phyloP scores from a whole-genome alignment of 1,284 basidiomycete species.

The Naganishia liquefaciens region DNA sequence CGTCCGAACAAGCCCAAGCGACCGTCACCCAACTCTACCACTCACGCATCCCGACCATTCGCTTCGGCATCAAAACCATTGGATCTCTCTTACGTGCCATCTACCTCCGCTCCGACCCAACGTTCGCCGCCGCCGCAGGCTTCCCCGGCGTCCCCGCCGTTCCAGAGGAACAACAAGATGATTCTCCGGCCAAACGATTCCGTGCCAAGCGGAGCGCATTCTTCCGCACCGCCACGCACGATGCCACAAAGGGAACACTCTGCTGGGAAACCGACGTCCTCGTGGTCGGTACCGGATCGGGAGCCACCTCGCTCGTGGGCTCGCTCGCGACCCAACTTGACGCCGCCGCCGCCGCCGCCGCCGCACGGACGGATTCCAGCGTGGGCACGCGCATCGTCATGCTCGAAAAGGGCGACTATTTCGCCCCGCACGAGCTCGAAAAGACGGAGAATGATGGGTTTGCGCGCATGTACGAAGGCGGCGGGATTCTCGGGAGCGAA shows the following conservation, averaged over 20 bases:
- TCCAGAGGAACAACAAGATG: conserved; percentile 24
- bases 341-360: no score
- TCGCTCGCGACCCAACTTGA: conserved; percentile 23
- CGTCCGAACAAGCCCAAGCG: conserved; percentile 7
- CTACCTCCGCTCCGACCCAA: conserved; percentile 6
- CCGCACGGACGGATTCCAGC: conserved; percentile 46
- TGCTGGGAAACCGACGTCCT: conserved; percentile 29
- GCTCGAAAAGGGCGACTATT: conserved; percentile 56
- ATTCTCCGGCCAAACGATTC: conserved; percentile 25
- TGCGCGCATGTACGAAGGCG: conserved; percentile 50
- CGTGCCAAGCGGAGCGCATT: conserved; percentile 31
- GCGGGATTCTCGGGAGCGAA: conserved; percentile 52
- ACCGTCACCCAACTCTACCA: conserved; percentile 27
- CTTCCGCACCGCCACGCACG: conserved; percentile 1
- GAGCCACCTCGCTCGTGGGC: conserved; percentile 41
- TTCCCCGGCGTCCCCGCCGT: conserved; percentile 34
- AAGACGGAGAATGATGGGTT: conserved; percentile 50
- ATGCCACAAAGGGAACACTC: background rate
- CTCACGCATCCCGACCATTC: conserved; percentile 26
- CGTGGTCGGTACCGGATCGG: conserved; percentile 56
- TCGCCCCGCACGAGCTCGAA: conserved; percentile 47
- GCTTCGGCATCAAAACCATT: conserved; percentile 25
- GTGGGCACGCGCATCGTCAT: conserved; percentile 52
- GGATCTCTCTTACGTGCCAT: conserved; percentile 18
- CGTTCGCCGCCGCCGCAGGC: conserved; percentile 15